phyloP scores from a whole-genome alignment of 2,329 filamentous ascomycete genomes.

The Aspergillus bombycis region DNA sequence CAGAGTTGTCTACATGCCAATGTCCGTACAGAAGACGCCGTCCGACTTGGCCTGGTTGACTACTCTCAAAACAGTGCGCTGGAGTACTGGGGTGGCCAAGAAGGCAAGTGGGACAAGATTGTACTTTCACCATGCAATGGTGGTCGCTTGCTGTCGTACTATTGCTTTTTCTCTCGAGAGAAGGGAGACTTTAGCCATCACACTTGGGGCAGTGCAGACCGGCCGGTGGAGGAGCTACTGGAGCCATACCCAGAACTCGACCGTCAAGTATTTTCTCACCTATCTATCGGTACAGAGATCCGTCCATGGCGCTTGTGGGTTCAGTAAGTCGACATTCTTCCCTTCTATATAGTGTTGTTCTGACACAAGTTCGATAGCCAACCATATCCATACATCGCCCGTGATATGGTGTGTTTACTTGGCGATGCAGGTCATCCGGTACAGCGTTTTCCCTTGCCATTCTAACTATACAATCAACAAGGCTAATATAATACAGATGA shows the following conservation, averaged over 20 bases:
- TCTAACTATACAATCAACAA: not conserved
- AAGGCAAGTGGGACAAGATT: constrained; percentile 69
- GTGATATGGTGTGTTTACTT: constrained; percentile 58
- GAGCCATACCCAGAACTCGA: constrained; percentile 65
- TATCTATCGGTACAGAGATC: constrained; percentile 64
- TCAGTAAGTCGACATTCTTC: constrained; percentile 41
- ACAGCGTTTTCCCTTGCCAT: constrained; percentile 22
- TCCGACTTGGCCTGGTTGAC: constrained; percentile 63
- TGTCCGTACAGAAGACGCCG: constrained; percentile 63
- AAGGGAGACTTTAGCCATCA: constrained; percentile 65
- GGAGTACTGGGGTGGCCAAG: constrained; percentile 69
- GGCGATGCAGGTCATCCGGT: constrained; percentile 70
- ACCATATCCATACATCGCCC: constrained; percentile 62
- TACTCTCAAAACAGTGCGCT: constrained; percentile 64
- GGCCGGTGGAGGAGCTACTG: constrained; percentile 62
- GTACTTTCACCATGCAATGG: constrained; percentile 70
- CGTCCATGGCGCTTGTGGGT: constrained; percentile 69
- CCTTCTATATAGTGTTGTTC: not conserved
- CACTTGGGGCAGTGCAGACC: constrained; percentile 58
- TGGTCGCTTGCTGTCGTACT: constrained; percentile 67
- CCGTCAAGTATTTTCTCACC: constrained; percentile 57
- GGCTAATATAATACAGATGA: constrained; percentile 51
- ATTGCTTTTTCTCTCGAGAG: constrained; percentile 68
- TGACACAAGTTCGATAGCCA: constrained; percentile 29
- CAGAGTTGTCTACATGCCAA: constrained; percentile 68